These are phyloP conservation scores for Abrus precatorius DNA, from an alignment of 306 rosid species.

Conservation along the genomic window DNA sequence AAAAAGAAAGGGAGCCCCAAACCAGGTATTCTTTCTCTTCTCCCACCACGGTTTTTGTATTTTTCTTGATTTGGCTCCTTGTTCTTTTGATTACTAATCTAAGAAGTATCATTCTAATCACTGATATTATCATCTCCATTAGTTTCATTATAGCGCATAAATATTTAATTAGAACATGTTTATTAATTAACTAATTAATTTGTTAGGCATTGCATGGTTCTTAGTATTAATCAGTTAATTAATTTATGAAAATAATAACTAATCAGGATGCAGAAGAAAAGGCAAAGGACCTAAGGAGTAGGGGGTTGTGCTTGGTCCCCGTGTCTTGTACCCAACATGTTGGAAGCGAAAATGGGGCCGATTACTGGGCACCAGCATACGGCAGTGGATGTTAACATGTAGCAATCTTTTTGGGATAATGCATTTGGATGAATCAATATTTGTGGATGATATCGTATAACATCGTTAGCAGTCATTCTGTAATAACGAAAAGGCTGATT, in stretches of 20 bases:
- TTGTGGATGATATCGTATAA: conserved; percentile 45
- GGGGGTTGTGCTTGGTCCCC: conserved; percentile 89
- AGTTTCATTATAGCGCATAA: conserved; percentile 14
- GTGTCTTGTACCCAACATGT: conserved; percentile 79
- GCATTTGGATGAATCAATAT: not conserved
- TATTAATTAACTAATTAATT: no score
- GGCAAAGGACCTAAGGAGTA: conserved; percentile 71
- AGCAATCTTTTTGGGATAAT: not conserved
- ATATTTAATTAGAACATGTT: no score
- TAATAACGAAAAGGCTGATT: conserved; percentile 62
- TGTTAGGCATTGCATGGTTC: conserved; percentile 18
- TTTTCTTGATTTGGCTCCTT: conserved; percentile 46
- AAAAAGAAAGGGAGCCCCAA: conserved; percentile 60
- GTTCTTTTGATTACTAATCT: not conserved
- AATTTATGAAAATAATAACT: not conserved
- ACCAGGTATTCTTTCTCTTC: conserved; percentile 47
- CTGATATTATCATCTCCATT: conserved; percentile 42
- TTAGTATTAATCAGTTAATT: not conserved
- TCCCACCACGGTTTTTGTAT: conserved; percentile 31
- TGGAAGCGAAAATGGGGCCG: conserved; percentile 81
- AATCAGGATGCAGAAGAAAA: conserved; percentile 54
- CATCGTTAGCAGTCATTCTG: conserved; percentile 79
- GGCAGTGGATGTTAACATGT: conserved; percentile 57
- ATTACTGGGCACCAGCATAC: conserved; percentile 83
- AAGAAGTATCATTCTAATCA: not conserved